phyloP scores from a whole-genome alignment of 768 basidiomycete genomes.

The Trametes sanguinea region DNA sequence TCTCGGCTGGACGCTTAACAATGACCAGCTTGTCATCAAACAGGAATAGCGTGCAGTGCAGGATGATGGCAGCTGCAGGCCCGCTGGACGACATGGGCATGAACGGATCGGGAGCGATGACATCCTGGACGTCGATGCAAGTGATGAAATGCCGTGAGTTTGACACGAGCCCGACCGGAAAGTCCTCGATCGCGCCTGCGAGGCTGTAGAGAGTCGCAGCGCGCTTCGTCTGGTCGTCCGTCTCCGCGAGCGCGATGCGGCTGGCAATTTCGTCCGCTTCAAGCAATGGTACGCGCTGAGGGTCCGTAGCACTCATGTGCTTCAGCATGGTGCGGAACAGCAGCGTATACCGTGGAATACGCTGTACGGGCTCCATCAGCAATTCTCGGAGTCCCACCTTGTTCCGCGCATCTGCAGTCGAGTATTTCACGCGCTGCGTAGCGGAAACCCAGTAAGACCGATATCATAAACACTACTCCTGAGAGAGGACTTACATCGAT shows the following conservation, averaged over 20 bases:
- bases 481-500: slow-evolving; percentile 67
- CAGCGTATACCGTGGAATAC: slow-evolving; percentile 92
- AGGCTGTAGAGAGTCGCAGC: slow-evolving; percentile 88
- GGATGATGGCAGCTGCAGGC: slow-evolving; percentile 39
- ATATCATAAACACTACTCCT: slow-evolving; percentile 1
- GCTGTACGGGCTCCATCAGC: slow-evolving; percentile 95
- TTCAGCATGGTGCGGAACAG: slow-evolving; percentile 93
- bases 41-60: slow-evolving; percentile 88
- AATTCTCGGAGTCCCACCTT: slow-evolving; percentile 89
- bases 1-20: slow-evolving; percentile 83
- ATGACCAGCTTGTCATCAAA: slow-evolving; percentile 95
- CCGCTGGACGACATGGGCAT: slow-evolving; percentile 43
- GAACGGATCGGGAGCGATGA: slow-evolving; percentile 46
- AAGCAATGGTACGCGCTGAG: slow-evolving; percentile 72
- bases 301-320: slow-evolving; percentile 77
- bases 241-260: slow-evolving; percentile 88
- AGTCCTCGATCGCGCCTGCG: slow-evolving; percentile 82
- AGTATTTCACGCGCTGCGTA: slow-evolving; percentile 82
- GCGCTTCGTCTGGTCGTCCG: slow-evolving; percentile 88
- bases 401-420: slow-evolving; percentile 69
- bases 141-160: slow-evolving; percentile 87
- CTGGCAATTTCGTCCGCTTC: slow-evolving; percentile 89
- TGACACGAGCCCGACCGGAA: slow-evolving; percentile 89
- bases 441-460: slow-evolving; percentile 1
- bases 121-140: slow-evolving; percentile 91